Evolutionary conservation across 371 early-diverging fungal genomes (phyloP).

Genomic region (Mortierella sp.): DNA sequence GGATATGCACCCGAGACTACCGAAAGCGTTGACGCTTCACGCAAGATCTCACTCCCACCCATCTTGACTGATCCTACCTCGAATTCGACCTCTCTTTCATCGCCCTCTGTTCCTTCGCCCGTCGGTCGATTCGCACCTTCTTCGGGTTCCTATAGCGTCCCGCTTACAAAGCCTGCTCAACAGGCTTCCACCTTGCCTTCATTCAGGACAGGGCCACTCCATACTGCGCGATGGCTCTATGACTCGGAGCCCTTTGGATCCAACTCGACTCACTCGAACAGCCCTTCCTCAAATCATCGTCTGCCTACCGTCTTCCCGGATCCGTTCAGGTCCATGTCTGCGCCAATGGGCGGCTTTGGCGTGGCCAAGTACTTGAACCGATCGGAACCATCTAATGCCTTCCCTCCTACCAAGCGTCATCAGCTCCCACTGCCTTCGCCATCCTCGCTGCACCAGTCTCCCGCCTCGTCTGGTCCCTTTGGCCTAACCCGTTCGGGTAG

Average conservation of each 20-base stretch:
- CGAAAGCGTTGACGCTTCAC: not conserved
- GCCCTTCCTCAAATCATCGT: slow-evolving; percentile 13
- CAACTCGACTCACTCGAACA: slow-evolving; percentile 8
- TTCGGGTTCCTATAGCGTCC: slow-evolving; percentile 20
- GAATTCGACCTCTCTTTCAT: slow-evolving; percentile 18
- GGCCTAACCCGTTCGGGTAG: no score
- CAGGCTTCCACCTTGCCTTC: slow-evolving; percentile 33
- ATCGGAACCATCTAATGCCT: slow-evolving; percentile 25
- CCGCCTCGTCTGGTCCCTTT: not conserved
- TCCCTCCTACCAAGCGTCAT: slow-evolving; percentile 33
- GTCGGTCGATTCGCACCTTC: slow-evolving; percentile 9
- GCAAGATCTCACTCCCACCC: slow-evolving; percentile 39
- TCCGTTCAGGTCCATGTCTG: slow-evolving; percentile 37
- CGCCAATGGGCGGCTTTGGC: slow-evolving; percentile 52
- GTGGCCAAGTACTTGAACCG: slow-evolving; percentile 49
- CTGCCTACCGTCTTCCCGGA: slow-evolving; percentile 40
- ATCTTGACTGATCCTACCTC: slow-evolving; percentile 21
- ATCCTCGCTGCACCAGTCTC: slow-evolving; percentile 12
- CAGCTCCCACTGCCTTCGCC: slow-evolving; percentile 40
- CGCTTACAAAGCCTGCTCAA: slow-evolving; percentile 26
- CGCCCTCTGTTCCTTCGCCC: slow-evolving; percentile 29
- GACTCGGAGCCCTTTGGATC: slow-evolving; percentile 37
- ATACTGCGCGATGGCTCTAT: slow-evolving; percentile 45
- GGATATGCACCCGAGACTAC: slow-evolving; percentile 6
- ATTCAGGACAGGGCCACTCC: slow-evolving; percentile 41